Base-by-base conservation (phyloP, 441 rosid genomes). In the Arabidopsis lyrata region DNA sequence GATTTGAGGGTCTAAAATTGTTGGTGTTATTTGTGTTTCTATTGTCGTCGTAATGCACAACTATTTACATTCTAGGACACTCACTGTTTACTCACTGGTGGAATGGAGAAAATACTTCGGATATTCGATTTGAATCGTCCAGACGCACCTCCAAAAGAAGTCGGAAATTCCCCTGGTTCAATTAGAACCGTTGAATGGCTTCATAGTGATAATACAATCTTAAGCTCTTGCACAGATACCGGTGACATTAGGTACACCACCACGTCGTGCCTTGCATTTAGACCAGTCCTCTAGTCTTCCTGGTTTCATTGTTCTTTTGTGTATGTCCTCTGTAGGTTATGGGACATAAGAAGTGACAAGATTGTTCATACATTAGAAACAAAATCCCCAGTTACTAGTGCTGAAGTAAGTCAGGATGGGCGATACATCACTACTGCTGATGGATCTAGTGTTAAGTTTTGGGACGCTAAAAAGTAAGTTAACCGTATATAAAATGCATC, bases 401-500 rank as follows among this genome's bases (percentile, higher is more conserved):
- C 94, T 63, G 99, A 95, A 85, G 97, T 89, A 79, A 90, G 99
- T 77, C 97, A 73, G 78, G 96, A 90, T 82, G 97, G 96, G 48
- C 89, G 93, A 31, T 90, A 86, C 78, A 95, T 95, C 58, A 95
- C 97, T 8, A 95, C 96, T 48, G 89, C 90, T 58, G 97, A 95
- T 62, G 99, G 97, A 36, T 86, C 97, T 24, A 85, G 89, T 8
- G 95, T 95, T 71, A 90, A 88, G 77, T 95, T 95, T 70, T 95
- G 99, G 99, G 97, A 95, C 81, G 93, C 97, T 45, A 95, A 88
- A 73, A 94, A 90, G 99, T 92, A 86, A 81, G 96, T 81, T 62
- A 47, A 18, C 34, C 9, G 63, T 68, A 16, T 10, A 24, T 34
- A 71, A 32, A 44, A 6, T 14, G 60, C 49, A 66, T 22, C 14